A percentile compares a stretch with the other conserved stretches of the same genome.
These are phyloP conservation scores for Fusarium illudens DNA, from an alignment of 2,329 filamentous ascomycete genomes.

Conservation along the genomic window DNA sequence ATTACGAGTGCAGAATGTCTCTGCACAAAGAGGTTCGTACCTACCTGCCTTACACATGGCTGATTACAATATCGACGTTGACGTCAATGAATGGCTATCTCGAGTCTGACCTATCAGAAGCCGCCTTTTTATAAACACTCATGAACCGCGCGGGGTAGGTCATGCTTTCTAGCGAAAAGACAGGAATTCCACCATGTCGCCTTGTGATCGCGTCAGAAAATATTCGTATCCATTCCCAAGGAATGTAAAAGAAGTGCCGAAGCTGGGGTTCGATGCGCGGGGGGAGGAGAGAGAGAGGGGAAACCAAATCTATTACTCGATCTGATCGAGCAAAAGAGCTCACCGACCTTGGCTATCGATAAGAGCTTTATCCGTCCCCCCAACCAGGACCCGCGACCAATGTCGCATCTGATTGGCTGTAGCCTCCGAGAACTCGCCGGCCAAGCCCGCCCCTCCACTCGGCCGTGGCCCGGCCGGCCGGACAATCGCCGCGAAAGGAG, in stretches of 20 bases:
- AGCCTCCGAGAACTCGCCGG: slow-evolving; percentile 7
- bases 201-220: slow-evolving; percentile 27
- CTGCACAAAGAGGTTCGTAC: background rate
- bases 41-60: background rate
- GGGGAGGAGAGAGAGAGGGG: background rate
- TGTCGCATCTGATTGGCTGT: slow-evolving; percentile 6
- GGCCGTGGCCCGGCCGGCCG: slow-evolving; percentile 22
- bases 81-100: slow-evolving; percentile 36
- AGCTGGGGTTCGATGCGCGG: background rate
- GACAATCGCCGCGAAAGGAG: background rate
- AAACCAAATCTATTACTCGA: slow-evolving; percentile 28
- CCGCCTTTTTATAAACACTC: slow-evolving; percentile 36
- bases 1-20: background rate
- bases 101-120: slow-evolving; percentile 38
- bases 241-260: slow-evolving; percentile 1
- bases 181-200: slow-evolving; percentile 31
- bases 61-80: slow-evolving; percentile 18
- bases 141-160: slow-evolving; percentile 29
- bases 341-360: slow-evolving; percentile 13
- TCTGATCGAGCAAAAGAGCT: slow-evolving; percentile 30
- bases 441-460: slow-evolving; percentile 23
- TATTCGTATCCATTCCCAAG: background rate
- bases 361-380: slow-evolving; percentile 11
- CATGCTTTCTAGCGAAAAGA: background rate
- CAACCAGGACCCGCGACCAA: slow-evolving; percentile 1